phyloP scores from a whole-genome alignment of 2,329 filamentous ascomycete species.

The Cordyceps sp. region DNA sequence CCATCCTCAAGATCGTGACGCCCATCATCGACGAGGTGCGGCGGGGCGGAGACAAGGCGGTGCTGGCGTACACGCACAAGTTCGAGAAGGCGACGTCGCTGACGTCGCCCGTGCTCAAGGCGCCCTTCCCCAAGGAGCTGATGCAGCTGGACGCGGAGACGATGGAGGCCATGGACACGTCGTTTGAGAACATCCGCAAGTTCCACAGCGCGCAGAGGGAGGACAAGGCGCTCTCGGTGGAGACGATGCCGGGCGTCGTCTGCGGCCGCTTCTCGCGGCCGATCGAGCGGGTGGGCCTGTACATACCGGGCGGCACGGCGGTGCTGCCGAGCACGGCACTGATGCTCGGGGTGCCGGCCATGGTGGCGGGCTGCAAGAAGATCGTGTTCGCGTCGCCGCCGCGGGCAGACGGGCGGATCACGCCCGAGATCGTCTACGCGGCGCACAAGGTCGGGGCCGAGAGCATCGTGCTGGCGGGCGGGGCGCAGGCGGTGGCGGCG shows the following conservation, averaged over 20 bases:
- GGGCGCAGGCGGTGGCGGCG: slow-evolving; percentile 87
- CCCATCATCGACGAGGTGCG: slow-evolving; percentile 86
- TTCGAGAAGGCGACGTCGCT: slow-evolving; percentile 93
- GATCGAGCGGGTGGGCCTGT: slow-evolving; percentile 91
- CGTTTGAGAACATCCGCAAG: slow-evolving; percentile 83
- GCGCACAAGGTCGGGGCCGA: slow-evolving; percentile 95
- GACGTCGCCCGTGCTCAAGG: slow-evolving; percentile 73
- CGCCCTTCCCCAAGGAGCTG: slow-evolving; percentile 69
- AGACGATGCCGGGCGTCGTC: slow-evolving; percentile 94
- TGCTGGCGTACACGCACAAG: slow-evolving; percentile 90
- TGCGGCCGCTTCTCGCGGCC: slow-evolving; percentile 86
- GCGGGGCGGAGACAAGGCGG: slow-evolving; percentile 66
- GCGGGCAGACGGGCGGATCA: slow-evolving; percentile 73
- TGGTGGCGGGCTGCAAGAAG: slow-evolving; percentile 91
- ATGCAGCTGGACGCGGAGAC: slow-evolving; percentile 80
- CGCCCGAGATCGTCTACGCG: slow-evolving; percentile 92
- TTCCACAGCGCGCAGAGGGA: slow-evolving; percentile 91
- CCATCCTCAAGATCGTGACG: slow-evolving; percentile 76
- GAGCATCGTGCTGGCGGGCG: slow-evolving; percentile 87
- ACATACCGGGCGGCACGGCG: slow-evolving; percentile 89
- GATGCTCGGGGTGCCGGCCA: slow-evolving; percentile 94
- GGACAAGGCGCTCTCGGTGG: slow-evolving; percentile 64
- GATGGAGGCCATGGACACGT: slow-evolving; percentile 80
- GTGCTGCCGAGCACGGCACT: slow-evolving; percentile 94
- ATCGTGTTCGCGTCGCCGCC: slow-evolving; percentile 90